Conservation (phyloP, 2,329 filamentous ascomycete genomes). For the Neofusicoccum kwambonambiense region DNA sequence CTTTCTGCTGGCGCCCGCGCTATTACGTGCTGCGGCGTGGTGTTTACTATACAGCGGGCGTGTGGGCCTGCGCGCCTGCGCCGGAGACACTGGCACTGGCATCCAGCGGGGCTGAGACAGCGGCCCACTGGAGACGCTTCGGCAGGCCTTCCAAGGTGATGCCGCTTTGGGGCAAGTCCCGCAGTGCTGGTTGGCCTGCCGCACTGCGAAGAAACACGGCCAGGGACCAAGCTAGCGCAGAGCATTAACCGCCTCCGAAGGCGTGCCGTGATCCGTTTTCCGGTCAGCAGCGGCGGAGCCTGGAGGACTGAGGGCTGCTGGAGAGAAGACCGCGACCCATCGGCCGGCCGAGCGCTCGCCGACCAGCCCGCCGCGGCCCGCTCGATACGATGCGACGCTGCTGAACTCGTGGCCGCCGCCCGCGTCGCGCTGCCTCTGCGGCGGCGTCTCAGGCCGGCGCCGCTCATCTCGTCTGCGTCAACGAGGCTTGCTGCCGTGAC, state of each 20-base stretch:
- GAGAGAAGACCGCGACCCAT: conserved; percentile 4
- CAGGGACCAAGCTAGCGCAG: background rate
- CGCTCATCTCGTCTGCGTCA: conserved; percentile 6
- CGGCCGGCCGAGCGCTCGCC: background rate
- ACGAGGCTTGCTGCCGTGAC: background rate
- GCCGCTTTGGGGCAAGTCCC: background rate
- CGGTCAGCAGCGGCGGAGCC: background rate
- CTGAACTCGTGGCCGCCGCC: too few relatives aligned
- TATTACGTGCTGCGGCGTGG: background rate
- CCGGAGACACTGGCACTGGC: background rate
- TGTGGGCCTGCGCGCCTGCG: background rate
- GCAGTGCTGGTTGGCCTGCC: background rate
- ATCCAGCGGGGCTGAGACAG: conserved; percentile 2
- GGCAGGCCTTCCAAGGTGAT: background rate
- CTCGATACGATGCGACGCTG: too few relatives aligned
- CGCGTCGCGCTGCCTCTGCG: too few relatives aligned
- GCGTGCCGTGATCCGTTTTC: background rate
- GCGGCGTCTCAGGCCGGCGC: background rate
- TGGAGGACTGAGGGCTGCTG: background rate
- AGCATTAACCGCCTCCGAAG: background rate
- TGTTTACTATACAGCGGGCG: background rate
- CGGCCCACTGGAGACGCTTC: conserved; percentile 8
- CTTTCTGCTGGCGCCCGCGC: too few relatives aligned
- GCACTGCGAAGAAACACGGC: background rate
- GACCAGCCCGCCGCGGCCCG: too few relatives aligned